Conservation (phyloP, 83 land plant species). For the Diphasiastrum complanatum region DNA sequence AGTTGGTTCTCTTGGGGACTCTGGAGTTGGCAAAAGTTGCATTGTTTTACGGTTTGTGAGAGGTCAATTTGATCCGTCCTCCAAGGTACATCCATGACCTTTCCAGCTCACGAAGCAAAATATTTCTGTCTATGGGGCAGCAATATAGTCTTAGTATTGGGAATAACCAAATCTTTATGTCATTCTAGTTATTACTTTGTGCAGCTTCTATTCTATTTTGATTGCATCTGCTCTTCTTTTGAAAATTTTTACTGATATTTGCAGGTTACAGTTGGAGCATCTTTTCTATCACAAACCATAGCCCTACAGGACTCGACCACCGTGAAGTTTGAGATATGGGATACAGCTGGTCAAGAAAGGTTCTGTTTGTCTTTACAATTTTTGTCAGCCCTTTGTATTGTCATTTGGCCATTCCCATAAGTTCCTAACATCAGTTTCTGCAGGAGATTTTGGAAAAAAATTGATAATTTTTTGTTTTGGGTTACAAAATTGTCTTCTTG, state of each 20-base stretch:
- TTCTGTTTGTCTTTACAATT: conserved; percentile 5
- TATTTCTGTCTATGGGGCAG: neutral
- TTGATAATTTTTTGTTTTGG: no score
- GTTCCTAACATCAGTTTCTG: no score
- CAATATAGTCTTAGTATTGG: no score
- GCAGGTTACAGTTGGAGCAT: conserved; percentile 97
- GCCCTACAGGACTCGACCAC: conserved; percentile 86
- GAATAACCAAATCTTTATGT: conserved; percentile 8
- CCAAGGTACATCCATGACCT: conserved; percentile 52
- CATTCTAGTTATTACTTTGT: neutral
- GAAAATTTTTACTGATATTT: neutral
- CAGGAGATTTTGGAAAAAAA: no score
- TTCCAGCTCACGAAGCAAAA: no score
- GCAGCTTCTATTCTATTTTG: neutral
- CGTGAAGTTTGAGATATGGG: conserved; percentile 98
- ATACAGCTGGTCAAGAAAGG: conserved; percentile 99
- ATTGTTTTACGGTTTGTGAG: conserved; percentile 96
- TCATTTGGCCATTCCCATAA: no score
- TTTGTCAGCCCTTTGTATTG: neutral
- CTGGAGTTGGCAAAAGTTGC: conserved; percentile 98
- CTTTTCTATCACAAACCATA: conserved; percentile 90
- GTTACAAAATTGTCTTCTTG: no score
- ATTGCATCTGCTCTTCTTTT: neutral
- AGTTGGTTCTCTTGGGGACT: conserved; percentile 88
- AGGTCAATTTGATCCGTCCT: conserved; percentile 97